Base-by-base conservation (phyloP, 192 early-diverging fungal genomes). In the Podila clonocystis region DNA sequence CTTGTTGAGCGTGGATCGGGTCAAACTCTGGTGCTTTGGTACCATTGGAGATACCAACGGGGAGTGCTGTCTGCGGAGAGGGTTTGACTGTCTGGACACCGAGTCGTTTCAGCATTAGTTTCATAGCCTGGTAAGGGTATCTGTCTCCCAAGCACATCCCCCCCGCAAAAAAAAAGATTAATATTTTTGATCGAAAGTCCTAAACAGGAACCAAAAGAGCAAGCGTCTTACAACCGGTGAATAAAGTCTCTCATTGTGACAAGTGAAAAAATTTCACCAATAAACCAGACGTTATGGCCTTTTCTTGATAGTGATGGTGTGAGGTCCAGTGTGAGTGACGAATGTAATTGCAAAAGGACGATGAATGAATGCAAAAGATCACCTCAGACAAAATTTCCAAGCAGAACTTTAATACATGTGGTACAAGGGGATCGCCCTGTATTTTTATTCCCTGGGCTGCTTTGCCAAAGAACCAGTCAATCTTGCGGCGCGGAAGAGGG, bases 401-500 rank as follows among this genome's bases (percentile, higher is more conserved):
- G 41, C 15, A 15, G 34, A 45, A 45, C 41, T 45, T 45, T 17
- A 45, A 41, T 15, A 15, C 13, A 17, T 12, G 41, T 13, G 13
- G 34, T 6, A 34, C 33, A 7, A 34, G 41, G 38, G 41, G 15
- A 45, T 15, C 15, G 0, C 52, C 19, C 5, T 33, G 2, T 33
- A 24, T 19, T 22, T 26, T 55, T 55, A 55, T 11, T 55, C 24
- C 11, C 52, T 55, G 9, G 52, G 52, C 58, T 73, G 50, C 48
- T 80, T 80, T 12, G 77, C 70, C 52, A 80, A 65, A 26, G 70
- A 73, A 19, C 77, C 77, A 4, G 77, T 62, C 49, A 80, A 41
- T 45, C 77, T 68, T 2, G 77, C 49, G 22, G 77, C 77, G 22
- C 77, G 77, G 67, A 80, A 80, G 22, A 80, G 48, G 28, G 77